Percentiles rank a stretch among this genome's conserved stretches.
These are phyloP conservation scores for Hortaea werneckii DNA, from an alignment of 2,329 filamentous ascomycete genomes.

Conservation along the genomic window DNA sequence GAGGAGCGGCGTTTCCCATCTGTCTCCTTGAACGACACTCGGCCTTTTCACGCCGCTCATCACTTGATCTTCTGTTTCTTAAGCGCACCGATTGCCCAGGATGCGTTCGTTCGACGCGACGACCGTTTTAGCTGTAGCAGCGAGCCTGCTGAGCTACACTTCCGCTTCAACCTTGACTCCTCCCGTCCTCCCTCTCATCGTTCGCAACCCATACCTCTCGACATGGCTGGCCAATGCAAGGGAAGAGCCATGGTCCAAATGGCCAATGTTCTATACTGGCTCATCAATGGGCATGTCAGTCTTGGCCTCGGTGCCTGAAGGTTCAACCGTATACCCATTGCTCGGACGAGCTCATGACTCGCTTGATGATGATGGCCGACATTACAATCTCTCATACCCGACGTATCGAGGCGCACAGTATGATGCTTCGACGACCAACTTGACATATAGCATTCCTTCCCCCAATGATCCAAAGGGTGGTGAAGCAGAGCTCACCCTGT, in stretches of 20 bases:
- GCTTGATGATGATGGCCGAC: slow-evolving; percentile 36
- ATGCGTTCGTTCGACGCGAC: background rate
- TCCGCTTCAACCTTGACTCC: slow-evolving; percentile 46
- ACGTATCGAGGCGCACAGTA: slow-evolving; percentile 52
- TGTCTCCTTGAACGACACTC: too few relatives aligned
- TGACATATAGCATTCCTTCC: slow-evolving; percentile 52
- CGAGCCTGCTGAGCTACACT: slow-evolving; percentile 14
- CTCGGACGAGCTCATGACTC: slow-evolving; percentile 58
- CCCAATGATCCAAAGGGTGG: slow-evolving; percentile 25
- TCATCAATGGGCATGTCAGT: slow-evolving; percentile 55
- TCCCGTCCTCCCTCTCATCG: slow-evolving; percentile 40
- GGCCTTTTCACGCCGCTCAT: too few relatives aligned
- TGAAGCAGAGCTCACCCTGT: slow-evolving; percentile 47
- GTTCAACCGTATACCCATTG: slow-evolving; percentile 52
- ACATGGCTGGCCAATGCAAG: slow-evolving; percentile 55
- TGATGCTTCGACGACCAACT: slow-evolving; percentile 60
- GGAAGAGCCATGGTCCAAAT: slow-evolving; percentile 66
- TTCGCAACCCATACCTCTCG: slow-evolving; percentile 42
- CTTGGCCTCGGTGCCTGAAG: slow-evolving; percentile 50
- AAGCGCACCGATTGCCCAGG: background rate
- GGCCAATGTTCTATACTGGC: slow-evolving; percentile 80
- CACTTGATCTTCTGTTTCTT: too few relatives aligned
- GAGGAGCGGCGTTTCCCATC: too few relatives aligned
- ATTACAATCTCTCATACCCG: slow-evolving; percentile 49
- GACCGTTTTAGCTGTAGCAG: background rate